Percentiles rank a stretch among this genome's conserved stretches.
Evolutionary conservation across 2,329 filamentous ascomycete species (phyloP).

Genomic region (Phyllosticta paracitricarpa): DNA sequence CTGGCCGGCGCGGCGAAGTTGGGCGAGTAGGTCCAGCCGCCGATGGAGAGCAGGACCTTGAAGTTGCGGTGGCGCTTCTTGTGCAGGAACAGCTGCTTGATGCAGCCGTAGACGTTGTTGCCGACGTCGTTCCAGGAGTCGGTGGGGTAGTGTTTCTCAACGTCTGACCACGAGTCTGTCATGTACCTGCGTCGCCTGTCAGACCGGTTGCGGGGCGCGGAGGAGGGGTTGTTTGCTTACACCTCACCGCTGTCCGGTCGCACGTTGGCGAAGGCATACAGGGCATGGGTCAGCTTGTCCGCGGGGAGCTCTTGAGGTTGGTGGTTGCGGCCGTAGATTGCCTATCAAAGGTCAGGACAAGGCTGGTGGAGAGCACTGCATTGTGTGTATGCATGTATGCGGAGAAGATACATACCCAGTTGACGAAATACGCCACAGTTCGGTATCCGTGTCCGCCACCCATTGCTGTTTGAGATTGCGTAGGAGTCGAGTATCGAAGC

Average conservation of each 20-base stretch:
- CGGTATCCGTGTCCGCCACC: conserved; percentile 42
- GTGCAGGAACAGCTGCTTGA: conserved; percentile 66
- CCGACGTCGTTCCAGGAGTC: conserved; percentile 59
- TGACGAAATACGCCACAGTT: conserved; percentile 64
- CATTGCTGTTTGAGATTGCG: conserved; percentile 12
- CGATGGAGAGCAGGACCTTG: conserved; percentile 73
- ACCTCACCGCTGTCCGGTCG: conserved; percentile 67
- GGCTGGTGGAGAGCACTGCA: not conserved
- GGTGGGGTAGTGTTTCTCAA: conserved; percentile 56
- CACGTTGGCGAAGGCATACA: conserved; percentile 88
- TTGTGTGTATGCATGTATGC: not conserved
- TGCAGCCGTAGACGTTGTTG: conserved; percentile 63
- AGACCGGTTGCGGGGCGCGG: not conserved
- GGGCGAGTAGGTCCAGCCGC: conserved; percentile 68
- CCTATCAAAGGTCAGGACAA: conserved; percentile 33
- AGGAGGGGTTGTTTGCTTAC: not conserved
- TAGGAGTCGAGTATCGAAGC: not conserved
- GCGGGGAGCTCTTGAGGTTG: conserved; percentile 74
- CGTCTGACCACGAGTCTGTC: conserved; percentile 59
- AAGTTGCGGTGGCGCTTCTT: conserved; percentile 69
- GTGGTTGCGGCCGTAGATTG: conserved; percentile 78
- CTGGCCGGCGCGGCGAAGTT: conserved; percentile 66
- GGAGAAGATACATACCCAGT: conserved; percentile 40
- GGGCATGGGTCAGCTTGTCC: conserved; percentile 74
- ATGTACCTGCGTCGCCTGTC: conserved; percentile 37